Conservation (phyloP, 129 eudicot species). For the Rutidosis leptorrhynchoides region DNA sequence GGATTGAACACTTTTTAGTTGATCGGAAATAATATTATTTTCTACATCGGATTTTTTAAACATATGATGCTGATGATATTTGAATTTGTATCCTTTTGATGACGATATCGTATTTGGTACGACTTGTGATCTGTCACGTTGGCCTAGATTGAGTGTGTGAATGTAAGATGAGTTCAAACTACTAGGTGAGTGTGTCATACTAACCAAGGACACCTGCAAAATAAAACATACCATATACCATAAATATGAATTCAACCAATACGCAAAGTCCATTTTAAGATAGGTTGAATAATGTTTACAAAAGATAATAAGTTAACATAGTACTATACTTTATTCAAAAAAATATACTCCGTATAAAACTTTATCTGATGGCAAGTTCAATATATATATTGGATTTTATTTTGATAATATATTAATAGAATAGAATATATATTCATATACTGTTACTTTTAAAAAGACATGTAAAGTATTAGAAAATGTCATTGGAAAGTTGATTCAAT, state of each 20-base stretch:
- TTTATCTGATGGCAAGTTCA: not conserved
- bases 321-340: too few relatives aligned
- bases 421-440: too few relatives aligned
- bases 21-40: conserved; percentile 34
- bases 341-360: too few relatives aligned
- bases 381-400: too few relatives aligned
- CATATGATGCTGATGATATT: not conserved
- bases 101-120: not conserved
- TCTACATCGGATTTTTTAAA: conserved; percentile 32
- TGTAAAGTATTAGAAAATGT: too few relatives aligned
- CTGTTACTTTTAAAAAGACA: too few relatives aligned
- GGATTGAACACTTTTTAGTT: conserved; percentile 40
- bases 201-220: conserved; percentile 50
- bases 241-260: not conserved
- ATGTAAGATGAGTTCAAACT: conserved; percentile 52
- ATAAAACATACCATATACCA: conserved; percentile 30
- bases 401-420: too few relatives aligned
- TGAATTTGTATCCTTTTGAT: not conserved
- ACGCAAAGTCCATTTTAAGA: not conserved
- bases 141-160: conserved; percentile 23
- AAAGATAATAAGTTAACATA: not conserved
- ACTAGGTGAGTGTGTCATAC: conserved; percentile 52
- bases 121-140: conserved; percentile 10
- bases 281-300: not conserved
- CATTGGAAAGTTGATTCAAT: not conserved